phyloP scores from a whole-genome alignment of 1,139 yeast species.

The Debaryomyces robertsiae region DNA sequence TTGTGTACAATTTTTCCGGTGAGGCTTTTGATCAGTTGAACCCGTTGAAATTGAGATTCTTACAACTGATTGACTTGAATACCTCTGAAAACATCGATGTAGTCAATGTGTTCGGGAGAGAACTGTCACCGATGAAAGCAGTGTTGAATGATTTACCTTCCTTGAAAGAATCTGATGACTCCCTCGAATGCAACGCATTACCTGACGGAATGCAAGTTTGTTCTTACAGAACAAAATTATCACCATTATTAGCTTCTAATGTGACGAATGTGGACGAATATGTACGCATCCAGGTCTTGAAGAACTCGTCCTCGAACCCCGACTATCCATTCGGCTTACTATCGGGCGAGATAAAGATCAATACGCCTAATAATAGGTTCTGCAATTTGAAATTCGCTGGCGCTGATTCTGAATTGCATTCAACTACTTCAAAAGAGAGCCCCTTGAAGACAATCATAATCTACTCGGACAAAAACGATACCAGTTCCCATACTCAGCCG shows the following conservation, averaged over 20 bases:
- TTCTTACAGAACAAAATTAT: slow-evolving; percentile 47
- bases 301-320: slow-evolving; percentile 46
- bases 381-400: slow-evolving; percentile 63
- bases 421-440: slow-evolving; percentile 30
- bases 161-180: slow-evolving; percentile 37
- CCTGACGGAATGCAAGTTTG: slow-evolving; percentile 57
- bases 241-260: slow-evolving; percentile 55
- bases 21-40: slow-evolving; percentile 58
- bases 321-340: slow-evolving; percentile 66
- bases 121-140: slow-evolving; percentile 38
- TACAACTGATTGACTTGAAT: slow-evolving; percentile 56
- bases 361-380: slow-evolving; percentile 62
- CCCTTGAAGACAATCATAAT: slow-evolving; percentile 67
- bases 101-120: slow-evolving; percentile 56
- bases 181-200: slow-evolving; percentile 35
- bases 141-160: slow-evolving; percentile 66
- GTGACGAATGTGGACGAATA: slow-evolving; percentile 41
- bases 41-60: slow-evolving; percentile 72
- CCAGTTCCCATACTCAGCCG: slow-evolving; percentile 10
- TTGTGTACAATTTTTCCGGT: slow-evolving; percentile 36
- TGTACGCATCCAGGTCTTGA: slow-evolving; percentile 51
- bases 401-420: slow-evolving; percentile 31
- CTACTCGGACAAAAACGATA: slow-evolving; percentile 29
- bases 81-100: slow-evolving; percentile 29
- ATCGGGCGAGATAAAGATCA: slow-evolving; percentile 60